A percentile compares a stretch with the other conserved stretches of the same genome.
Conservation (phyloP, 805 yeast genomes). For the Starmerella lactis-condensi region DNA sequence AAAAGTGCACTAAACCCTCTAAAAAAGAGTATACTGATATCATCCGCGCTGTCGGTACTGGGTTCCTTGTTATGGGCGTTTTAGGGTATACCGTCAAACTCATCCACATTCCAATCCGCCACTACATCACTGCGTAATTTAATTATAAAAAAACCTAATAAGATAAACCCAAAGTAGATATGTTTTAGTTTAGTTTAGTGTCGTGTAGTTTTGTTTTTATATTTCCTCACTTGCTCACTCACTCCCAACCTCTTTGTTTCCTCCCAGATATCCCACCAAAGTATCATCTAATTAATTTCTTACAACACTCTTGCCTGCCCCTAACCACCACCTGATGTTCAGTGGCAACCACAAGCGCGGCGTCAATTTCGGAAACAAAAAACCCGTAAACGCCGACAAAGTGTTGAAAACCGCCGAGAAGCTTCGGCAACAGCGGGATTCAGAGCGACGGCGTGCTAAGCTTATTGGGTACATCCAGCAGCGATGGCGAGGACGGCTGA, state of each 20-base stretch:
- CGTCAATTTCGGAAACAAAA: slow-evolving; percentile 43
- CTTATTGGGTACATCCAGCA: slow-evolving; percentile 37
- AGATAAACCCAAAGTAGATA: too few relatives aligned
- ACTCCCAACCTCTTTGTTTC: too few relatives aligned
- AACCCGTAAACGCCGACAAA: slow-evolving; percentile 25
- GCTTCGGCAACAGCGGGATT: slow-evolving; percentile 50
- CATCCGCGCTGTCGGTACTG: slow-evolving; percentile 89
- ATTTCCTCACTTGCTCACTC: too few relatives aligned
- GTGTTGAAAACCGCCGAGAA: slow-evolving; percentile 44
- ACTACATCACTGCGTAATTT: slow-evolving; percentile 68
- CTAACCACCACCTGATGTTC: slow-evolving; percentile 30
- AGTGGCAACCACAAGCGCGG: slow-evolving; percentile 44
- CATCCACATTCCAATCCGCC: slow-evolving; percentile 89
- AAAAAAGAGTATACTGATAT: slow-evolving; percentile 71
- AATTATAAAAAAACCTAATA: too few relatives aligned
- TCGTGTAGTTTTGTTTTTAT: too few relatives aligned
- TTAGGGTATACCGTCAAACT: slow-evolving; percentile 91
- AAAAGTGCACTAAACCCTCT: slow-evolving; percentile 86
- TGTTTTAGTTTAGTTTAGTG: too few relatives aligned
- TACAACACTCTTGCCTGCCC: too few relatives aligned
- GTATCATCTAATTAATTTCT: too few relatives aligned
- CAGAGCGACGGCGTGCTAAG: slow-evolving; percentile 30
- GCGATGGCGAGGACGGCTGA: slow-evolving; percentile 24
- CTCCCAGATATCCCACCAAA: too few relatives aligned
- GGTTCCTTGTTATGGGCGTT: slow-evolving; percentile 93